A percentile compares a stretch with the other conserved stretches of the same genome.
phyloP scores from a whole-genome alignment of 441 rosid genomes.

The Breynia disticha region DNA sequence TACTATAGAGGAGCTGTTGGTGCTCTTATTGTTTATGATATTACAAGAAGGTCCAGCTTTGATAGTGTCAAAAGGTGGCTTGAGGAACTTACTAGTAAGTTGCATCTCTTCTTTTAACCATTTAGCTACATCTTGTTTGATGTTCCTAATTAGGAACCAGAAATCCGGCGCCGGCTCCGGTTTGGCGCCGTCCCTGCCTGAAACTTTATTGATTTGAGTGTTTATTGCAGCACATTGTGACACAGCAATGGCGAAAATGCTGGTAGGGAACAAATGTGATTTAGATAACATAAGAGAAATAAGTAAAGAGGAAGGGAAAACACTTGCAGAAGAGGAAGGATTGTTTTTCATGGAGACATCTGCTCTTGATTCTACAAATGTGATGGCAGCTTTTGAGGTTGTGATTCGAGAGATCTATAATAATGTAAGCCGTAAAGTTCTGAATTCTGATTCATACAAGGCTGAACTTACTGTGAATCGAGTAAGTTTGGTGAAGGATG shows the following conservation, averaged over 20 bases:
- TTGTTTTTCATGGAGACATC: constrained; percentile 95
- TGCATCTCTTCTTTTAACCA: no score
- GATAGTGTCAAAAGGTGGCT: constrained; percentile 56
- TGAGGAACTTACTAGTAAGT: constrained; percentile 44
- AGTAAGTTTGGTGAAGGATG: constrained; percentile 47
- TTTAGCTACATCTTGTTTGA: not conserved
- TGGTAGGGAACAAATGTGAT: constrained; percentile 92
- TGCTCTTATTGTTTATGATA: constrained; percentile 50
- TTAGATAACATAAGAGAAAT: constrained; percentile 69
- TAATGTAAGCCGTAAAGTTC: constrained; percentile 60
- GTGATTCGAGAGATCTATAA: constrained; percentile 71
- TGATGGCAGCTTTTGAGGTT: constrained; percentile 77
- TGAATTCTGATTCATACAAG: constrained; percentile 83
- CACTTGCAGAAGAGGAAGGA: constrained; percentile 70
- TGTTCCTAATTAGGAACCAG: no score
- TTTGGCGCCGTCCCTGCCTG: no score
- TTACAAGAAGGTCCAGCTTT: constrained; percentile 35
- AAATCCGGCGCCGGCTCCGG: no score
- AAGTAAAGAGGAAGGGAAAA: constrained; percentile 61
- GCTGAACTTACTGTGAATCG: constrained; percentile 61
- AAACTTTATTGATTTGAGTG: not conserved
- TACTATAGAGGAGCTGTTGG: constrained; percentile 83
- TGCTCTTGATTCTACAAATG: constrained; percentile 72
- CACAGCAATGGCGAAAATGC: constrained; percentile 63
- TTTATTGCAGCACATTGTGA: constrained; percentile 65